Evolutionary conservation across 192 early-diverging fungal genomes (phyloP), one percentile per base, ranked within the genome.

Genomic region (Physocladia obscura): DNA sequence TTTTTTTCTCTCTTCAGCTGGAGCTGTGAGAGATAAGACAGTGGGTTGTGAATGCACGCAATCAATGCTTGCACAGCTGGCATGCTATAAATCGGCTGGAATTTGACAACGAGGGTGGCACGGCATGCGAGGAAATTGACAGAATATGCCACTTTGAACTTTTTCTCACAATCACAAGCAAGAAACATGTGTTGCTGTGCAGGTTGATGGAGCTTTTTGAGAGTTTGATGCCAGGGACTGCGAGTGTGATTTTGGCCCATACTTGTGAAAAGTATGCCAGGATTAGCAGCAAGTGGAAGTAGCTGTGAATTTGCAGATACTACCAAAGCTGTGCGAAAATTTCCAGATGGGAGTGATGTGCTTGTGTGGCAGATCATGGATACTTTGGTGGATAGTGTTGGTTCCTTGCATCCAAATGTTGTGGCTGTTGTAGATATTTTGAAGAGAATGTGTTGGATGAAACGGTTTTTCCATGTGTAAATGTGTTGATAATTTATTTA

Each of bases 101-200:
- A n/a, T n/a, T n/a, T n/a, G 76, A 65, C 24, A 76, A 73, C 0
- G 38, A 74, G 15, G 26, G 58, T 26, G 69, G 47, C 2, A 67
- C 52, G 6, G 70, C 73, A 5, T 81, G 82, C 76, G 78, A 78
- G 8, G 89, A 89, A 57, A 70, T 82, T n/a, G 90, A 90, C 61
- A 81, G 91, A 15, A 76, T 84, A 11, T 60, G 82, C 19, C 83
- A 84, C 57, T 58, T 92, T 35, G 92, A 94, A 60, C 71, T 94
- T 29, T 94, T 81, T 73, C 87, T 94, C 68, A 86, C 89, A 24
- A 72, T 93, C 8, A 90, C 90, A 63, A 83, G 82, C 47, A 90
- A 89, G 67, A 91, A 91, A 44, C 85, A 79, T 55, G 78, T 83
- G 22, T 62, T 94, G n/a, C 74, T 94, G 40, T 57, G 11, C 73